A percentile compares a stretch with the other conserved stretches of the same genome.
These are phyloP conservation scores for Hymenoscyphus scutula DNA, from an alignment of 2,329 filamentous ascomycete genomes.

Conservation along the genomic window DNA sequence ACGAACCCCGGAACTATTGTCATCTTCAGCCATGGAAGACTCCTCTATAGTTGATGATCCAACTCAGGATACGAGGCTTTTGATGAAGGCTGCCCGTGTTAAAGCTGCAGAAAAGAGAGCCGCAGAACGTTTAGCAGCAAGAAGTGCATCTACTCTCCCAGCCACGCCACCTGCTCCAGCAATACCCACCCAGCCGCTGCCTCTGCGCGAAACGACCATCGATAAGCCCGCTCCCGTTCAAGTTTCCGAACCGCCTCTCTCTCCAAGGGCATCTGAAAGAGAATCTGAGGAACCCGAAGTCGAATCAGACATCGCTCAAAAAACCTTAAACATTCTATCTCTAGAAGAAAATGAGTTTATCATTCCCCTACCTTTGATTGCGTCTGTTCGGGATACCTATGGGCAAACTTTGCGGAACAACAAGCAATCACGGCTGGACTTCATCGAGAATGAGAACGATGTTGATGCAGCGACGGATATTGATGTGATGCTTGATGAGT, in stretches of 20 bases:
- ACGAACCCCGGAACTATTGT: background rate
- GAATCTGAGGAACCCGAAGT: constrained; percentile 12
- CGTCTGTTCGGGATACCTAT: constrained; percentile 52
- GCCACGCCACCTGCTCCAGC: constrained; percentile 15
- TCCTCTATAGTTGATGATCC: background rate
- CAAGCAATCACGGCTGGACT: constrained; percentile 45
- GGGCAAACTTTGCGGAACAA: constrained; percentile 47
- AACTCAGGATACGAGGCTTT: constrained; percentile 4
- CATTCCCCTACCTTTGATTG: constrained; percentile 56
- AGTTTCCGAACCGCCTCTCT: constrained; percentile 8
- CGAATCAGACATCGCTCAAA: constrained; percentile 1
- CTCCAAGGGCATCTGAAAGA: constrained; percentile 13
- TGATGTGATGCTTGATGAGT: constrained; percentile 48
- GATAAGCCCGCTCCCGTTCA: constrained; percentile 6
- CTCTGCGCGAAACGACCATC: constrained; percentile 15
- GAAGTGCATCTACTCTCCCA: constrained; percentile 17
- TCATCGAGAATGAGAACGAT: constrained; percentile 45
- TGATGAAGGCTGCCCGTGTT: constrained; percentile 12
- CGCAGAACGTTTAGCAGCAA: constrained; percentile 17
- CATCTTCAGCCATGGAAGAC: constrained; percentile 9
- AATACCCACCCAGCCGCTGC: constrained; percentile 11
- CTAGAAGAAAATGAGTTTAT: constrained; percentile 44
- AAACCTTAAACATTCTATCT: constrained; percentile 15
- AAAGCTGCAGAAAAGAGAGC: constrained; percentile 9
- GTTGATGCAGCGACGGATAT: constrained; percentile 44